Evolutionary conservation across 169 alveolate genomes (phyloP).

Genomic region (Cryptosporidium meleagridis): DNA sequence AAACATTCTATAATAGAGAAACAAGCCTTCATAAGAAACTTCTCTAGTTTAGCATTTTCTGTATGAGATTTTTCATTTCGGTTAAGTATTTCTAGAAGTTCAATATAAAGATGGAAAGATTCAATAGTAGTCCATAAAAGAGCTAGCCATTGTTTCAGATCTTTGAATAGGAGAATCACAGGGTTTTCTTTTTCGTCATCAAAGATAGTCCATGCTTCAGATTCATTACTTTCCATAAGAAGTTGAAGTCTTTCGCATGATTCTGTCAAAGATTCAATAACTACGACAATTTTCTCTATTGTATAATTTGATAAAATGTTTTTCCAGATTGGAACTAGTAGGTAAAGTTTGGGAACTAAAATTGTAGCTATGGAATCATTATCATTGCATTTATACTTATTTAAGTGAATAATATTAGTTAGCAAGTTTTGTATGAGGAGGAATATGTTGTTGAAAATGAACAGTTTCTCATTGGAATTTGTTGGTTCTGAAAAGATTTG

Average conservation of each 20-base stretch:
- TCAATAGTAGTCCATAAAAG: constrained; percentile 17
- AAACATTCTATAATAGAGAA: constrained; percentile 6
- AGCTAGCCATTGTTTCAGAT: constrained; percentile 29
- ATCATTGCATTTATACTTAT: not conserved
- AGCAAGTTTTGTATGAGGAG: constrained; percentile 27
- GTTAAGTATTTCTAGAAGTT: not conserved
- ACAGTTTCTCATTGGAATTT: constrained; percentile 3
- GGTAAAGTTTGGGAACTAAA: not conserved
- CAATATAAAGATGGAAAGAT: not conserved
- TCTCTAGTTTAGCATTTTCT: not conserved
- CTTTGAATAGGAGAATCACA: constrained; percentile 7
- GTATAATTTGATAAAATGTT: not conserved
- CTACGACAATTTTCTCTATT: constrained; percentile 9
- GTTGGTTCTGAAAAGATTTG: constrained; percentile 2
- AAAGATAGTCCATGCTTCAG: not conserved
- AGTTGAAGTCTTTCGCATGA: constrained; percentile 36
- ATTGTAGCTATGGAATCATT: not conserved
- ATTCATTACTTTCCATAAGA: not conserved
- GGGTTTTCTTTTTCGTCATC: constrained; percentile 66
- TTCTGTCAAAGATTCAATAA: constrained; percentile 29
- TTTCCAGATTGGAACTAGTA: constrained; percentile 37
- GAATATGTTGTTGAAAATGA: constrained; percentile 18
- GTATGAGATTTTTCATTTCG: not conserved
- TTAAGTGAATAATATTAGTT: not conserved
- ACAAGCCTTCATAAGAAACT: constrained; percentile 27